Evolutionary conservation across 805 yeast species (phyloP).

Genomic region (Schwanniomyces yamadae): DNA sequence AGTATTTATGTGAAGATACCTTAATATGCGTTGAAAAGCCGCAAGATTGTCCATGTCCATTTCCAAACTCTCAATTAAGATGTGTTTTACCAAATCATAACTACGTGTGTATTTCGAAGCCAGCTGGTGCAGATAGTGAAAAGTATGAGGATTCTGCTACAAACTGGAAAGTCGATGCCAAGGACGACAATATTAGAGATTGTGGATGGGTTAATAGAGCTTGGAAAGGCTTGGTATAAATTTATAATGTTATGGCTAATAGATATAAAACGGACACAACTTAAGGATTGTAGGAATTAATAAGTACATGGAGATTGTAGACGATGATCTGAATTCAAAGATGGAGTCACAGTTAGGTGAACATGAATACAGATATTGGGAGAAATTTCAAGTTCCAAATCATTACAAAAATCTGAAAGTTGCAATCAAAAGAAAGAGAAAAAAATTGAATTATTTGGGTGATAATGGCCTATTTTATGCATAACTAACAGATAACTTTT

Average conservation of each 20-base stretch:
- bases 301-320: too few species aligned
- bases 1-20: slow-evolving; percentile 82
- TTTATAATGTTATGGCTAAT: neutral
- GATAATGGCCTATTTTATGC: too few species aligned
- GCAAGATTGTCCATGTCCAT: slow-evolving; percentile 85
- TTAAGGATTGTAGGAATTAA: too few species aligned
- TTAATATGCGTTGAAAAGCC: slow-evolving; percentile 69
- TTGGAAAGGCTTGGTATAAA: slow-evolving; percentile 47
- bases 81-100: slow-evolving; percentile 72
- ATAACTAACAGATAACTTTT: too few species aligned
- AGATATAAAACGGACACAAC: too few species aligned
- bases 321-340: too few species aligned
- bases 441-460: too few species aligned
- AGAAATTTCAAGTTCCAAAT: too few species aligned
- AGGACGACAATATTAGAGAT: slow-evolving; percentile 58
- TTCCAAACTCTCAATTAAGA: slow-evolving; percentile 78
- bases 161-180: slow-evolving; percentile 50
- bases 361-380: too few species aligned
- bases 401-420: too few species aligned
- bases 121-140: slow-evolving; percentile 44
- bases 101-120: slow-evolving; percentile 81
- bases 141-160: slow-evolving; percentile 39
- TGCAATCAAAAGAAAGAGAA: too few species aligned
- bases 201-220: slow-evolving; percentile 85
- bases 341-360: too few species aligned